Evolutionary conservation across 441 rosid genomes (phyloP), one percentile per base, ranked within the genome.

Genomic region (Manihot esculenta): DNA sequence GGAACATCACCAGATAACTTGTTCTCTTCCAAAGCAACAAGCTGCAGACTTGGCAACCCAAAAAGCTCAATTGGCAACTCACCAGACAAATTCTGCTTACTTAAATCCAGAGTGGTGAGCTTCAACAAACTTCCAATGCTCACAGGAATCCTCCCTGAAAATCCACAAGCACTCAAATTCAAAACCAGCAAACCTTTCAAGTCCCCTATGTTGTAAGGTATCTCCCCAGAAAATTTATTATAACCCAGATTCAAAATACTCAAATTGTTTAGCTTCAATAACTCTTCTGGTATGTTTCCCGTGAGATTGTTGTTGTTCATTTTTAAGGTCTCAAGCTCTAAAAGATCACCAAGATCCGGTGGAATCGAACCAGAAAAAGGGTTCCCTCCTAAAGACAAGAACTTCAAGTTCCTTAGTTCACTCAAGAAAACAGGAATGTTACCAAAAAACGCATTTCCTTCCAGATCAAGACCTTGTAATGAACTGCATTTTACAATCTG

Each of bases 111-210:
- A 30, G n/a, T 7, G 15, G 62, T 30, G 21, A 58, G 62, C 15
- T 58, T 58, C 42, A 30, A 17, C 62, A 58, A 58, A 58, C 38
- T 17, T 21, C 62, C 62, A 58, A 58, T 30, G 24, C 62, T 58
- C 62, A 30, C 10, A 5, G 62, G 62, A 15, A 58, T 58, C 21
- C 62, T 30, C 21, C 62, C 62, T 30, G 62, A 58, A 58, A 58
- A 58, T 18, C 62, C 62, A 58, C 62, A 58, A 7, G 62, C 62
- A 58, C 62, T 58, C 62, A 58, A 58, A 58, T 58, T 58, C 62
- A 58, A 58, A 58, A 58, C 62, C n/a, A 30, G 11, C 42, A 58
- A 58, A 30, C 62, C 42, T 15, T 58, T 30, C 42, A 58, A 30
- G 21, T 58, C 21, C 62, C 62, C 62, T 58, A 58, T 58, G 30